Percentiles rank a stretch among this genome's conserved stretches.
Evolutionary conservation across 2,329 filamentous ascomycete species (phyloP).

Genomic region (Stagonosporopsis cucurbitacearum): DNA sequence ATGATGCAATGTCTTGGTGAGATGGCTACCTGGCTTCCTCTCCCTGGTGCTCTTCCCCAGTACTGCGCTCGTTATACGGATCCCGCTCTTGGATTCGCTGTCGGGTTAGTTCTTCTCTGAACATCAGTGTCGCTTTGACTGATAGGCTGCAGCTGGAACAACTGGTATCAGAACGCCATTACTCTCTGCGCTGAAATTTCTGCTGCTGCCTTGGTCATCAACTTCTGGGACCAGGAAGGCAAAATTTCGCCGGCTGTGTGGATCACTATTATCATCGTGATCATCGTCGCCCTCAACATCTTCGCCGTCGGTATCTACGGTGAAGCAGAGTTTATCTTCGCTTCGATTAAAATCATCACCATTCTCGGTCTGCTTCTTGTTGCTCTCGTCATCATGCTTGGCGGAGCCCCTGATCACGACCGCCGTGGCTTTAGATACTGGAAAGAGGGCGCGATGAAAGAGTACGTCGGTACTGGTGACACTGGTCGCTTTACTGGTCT

Average conservation of each 20-base stretch:
- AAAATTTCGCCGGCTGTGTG: constrained; percentile 43
- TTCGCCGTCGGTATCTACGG: constrained; percentile 49
- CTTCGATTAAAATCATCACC: constrained; percentile 56
- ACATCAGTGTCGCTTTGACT: background rate
- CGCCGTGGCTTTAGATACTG: constrained; percentile 70
- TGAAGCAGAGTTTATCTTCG: constrained; percentile 58
- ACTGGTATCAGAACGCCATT: constrained; percentile 45
- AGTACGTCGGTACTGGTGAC: constrained; percentile 58
- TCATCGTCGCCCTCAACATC: constrained; percentile 45
- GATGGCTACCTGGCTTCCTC: constrained; percentile 52
- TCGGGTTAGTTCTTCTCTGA: constrained; percentile 6
- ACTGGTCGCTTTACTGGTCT: constrained; percentile 70
- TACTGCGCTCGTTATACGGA: constrained; percentile 54
- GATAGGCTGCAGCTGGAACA: constrained; percentile 21
- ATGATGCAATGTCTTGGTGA: constrained; percentile 54
- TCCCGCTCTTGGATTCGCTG: constrained; percentile 46
- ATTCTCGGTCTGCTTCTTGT: constrained; percentile 42
- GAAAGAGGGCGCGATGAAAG: constrained; percentile 64
- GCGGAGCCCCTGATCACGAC: constrained; percentile 44
- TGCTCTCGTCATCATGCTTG: constrained; percentile 45
- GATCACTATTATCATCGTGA: constrained; percentile 45
- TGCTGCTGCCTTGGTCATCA: constrained; percentile 42
- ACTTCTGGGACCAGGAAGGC: constrained; percentile 43
- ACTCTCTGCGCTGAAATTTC: constrained; percentile 47
- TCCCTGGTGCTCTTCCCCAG: constrained; percentile 48